Evolutionary conservation across 257 asterid species (phyloP), one percentile per base, ranked within the genome.

Genomic region (Galeopsis tetrahit): DNA sequence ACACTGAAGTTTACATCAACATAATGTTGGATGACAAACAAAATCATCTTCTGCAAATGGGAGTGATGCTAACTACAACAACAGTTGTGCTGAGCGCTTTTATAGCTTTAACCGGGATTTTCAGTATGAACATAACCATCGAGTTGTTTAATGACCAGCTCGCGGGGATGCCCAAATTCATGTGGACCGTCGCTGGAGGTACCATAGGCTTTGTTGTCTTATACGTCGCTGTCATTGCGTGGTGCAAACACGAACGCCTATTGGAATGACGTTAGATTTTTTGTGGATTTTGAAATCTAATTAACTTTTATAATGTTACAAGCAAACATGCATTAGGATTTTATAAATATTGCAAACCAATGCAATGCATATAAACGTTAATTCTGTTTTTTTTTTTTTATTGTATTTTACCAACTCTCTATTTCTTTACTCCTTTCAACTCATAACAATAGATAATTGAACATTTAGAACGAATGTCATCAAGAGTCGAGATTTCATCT

Each of bases 31-130:
- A n/a, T n/a, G n/a, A n/a, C n/a, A n/a, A n/a, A n/a, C 97, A 87
- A 71, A 91, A 91, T 70, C 96, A 91, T 80, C 95, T 91, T 9
- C 82, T 91, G 53, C 97, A 89, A 71, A 91, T 89, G 97, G 96
- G 91, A 35, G 96, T 89, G 52, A 75, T 83, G 85, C 21, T 91
- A 46, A 81, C 86, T 2, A 86, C 95, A 3, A 91, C 95, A 66
- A 86, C 97, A 7, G 75, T 86, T 4, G 85, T 86, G 71, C 82
- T 89, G 75, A 86, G 87, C 21, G 92, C 89, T 11, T 91, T 91
- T 66, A 83, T 91, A 6, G 95, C 81, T 5, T 80, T 87, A 68
- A 77, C 93, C n/a, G 97, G 92, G 4, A 69, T 89, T 69, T 85
- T 91, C 0, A 95, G 96, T 4, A 91, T 91, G 91, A 91, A 91